Evolutionary conservation across 2,329 filamentous ascomycete genomes (phyloP).

Genomic region (Fusarium armeniacum): DNA sequence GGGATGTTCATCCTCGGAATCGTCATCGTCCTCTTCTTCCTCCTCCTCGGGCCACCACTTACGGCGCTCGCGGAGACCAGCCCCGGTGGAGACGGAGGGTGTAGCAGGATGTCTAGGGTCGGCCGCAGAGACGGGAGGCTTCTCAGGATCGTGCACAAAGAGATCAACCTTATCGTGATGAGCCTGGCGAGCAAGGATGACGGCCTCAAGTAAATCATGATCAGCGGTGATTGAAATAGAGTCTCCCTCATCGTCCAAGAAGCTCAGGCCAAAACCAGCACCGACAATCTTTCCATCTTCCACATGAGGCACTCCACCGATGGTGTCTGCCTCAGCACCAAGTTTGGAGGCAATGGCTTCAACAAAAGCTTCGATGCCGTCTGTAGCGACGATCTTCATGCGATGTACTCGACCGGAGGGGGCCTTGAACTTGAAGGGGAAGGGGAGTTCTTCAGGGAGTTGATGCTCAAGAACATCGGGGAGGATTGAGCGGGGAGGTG

Average conservation of each 20-base stretch:
- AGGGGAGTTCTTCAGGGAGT: constrained; percentile 78
- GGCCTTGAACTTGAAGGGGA: constrained; percentile 99
- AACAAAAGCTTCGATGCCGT: constrained; percentile 86
- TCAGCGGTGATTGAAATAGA: constrained; percentile 97
- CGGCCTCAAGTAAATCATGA: constrained; percentile 90
- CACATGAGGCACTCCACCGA: constrained; percentile 84
- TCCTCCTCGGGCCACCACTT: constrained; percentile 72
- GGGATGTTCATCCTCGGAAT: constrained; percentile 66
- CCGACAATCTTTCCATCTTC: constrained; percentile 83
- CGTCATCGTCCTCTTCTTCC: constrained; percentile 65
- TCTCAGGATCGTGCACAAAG: constrained; percentile 93
- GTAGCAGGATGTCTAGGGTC: constrained; percentile 60
- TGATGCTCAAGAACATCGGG: constrained; percentile 65
- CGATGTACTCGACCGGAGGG: constrained; percentile 95
- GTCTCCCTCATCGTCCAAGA: constrained; percentile 96
- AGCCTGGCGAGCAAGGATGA: constrained; percentile 82
- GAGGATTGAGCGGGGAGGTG: constrained; percentile 76
- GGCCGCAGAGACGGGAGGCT: constrained; percentile 80
- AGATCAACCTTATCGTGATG: constrained; percentile 94
- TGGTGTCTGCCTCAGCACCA: constrained; percentile 82
- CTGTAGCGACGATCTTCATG: constrained; percentile 83
- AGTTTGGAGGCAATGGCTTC: constrained; percentile 85
- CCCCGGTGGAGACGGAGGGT: constrained; percentile 63
- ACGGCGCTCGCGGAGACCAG: constrained; percentile 65
- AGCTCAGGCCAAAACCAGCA: constrained; percentile 91